phyloP scores from a whole-genome alignment of 2,329 filamentous ascomycete species.

The Fusarium tuaranense region DNA sequence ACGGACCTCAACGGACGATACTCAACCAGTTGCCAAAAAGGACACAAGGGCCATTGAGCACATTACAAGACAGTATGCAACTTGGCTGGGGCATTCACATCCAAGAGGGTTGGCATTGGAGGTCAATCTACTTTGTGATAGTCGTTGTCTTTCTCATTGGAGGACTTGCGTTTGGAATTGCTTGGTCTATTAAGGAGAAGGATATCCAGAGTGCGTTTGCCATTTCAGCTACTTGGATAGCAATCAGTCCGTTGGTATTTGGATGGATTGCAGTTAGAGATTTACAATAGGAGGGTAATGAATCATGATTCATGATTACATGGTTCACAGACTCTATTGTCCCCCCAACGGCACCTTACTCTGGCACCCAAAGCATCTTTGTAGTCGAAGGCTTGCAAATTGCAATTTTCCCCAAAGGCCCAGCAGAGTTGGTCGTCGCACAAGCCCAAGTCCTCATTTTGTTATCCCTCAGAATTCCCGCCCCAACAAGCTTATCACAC shows the following conservation, averaged over 20 bases:
- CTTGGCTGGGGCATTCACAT: not conserved
- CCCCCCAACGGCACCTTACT: not conserved
- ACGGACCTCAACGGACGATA: not conserved
- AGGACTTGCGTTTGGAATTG: not conserved
- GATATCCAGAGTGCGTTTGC: not conserved
- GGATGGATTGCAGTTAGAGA: not conserved
- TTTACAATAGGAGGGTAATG: not conserved
- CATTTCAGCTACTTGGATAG: not conserved
- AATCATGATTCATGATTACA: not conserved
- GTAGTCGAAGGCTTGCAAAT: not conserved
- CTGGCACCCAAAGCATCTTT: not conserved
- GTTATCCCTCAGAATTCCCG: slow-evolving; percentile 28
- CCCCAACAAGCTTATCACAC: slow-evolving; percentile 18
- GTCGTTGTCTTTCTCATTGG: not conserved
- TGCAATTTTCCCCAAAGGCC: slow-evolving; percentile 12
- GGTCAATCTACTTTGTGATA: not conserved
- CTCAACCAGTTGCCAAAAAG: not conserved
- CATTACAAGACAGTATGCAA: not conserved
- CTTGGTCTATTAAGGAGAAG: not conserved
- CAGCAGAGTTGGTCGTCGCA: slow-evolving; percentile 18
- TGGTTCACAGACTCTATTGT: not conserved
- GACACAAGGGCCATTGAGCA: not conserved
- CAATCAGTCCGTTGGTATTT: not conserved
- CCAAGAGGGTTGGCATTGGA: not conserved
- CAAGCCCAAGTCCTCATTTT: slow-evolving; percentile 25